These are phyloP conservation scores for Aegilops umbellulata DNA, from an alignment of 176 grass and related monocot genomes.

Conservation along the genomic window DNA sequence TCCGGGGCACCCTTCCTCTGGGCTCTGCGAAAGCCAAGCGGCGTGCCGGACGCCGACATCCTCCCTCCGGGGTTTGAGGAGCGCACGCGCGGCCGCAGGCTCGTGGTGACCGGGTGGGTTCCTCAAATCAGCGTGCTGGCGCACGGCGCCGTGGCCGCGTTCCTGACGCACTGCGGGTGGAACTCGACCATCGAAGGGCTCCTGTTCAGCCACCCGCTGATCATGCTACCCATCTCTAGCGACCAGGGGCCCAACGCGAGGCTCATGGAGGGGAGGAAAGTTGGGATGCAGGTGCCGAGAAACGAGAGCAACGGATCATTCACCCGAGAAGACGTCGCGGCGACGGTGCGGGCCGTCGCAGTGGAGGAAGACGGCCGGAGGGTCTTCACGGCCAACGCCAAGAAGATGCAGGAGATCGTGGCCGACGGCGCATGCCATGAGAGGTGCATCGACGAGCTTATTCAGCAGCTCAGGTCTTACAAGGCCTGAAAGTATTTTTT, in stretches of 20 bases:
- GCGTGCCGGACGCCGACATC: background rate
- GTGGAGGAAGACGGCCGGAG: conserved; percentile 27
- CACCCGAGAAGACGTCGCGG: conserved; percentile 2
- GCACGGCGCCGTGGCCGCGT: conserved; percentile 46
- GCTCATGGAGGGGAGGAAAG: background rate
- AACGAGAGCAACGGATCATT: conserved; percentile 28
- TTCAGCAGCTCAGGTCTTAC: background rate
- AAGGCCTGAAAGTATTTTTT: background rate
- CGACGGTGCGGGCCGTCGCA: conserved; percentile 19
- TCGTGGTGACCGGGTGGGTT: conserved; percentile 33
- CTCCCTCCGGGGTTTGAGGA: conserved; percentile 39
- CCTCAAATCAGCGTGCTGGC: conserved; percentile 38
- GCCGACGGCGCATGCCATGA: conserved; percentile 4
- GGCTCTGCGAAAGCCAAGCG: conserved; percentile 38
- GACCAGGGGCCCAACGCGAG: conserved; percentile 38
- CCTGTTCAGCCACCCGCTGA: conserved; percentile 32
- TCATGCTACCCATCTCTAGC: conserved; percentile 23
- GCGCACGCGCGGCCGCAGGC: background rate
- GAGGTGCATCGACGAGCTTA: conserved; percentile 32
- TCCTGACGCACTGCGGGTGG: conserved; percentile 59
- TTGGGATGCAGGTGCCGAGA: conserved; percentile 14
- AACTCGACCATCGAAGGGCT: conserved; percentile 45
- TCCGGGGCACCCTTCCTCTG: conserved; percentile 41
- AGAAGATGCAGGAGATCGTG: conserved; percentile 27
- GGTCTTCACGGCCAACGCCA: conserved; percentile 24